Evolutionary conservation across 2,329 filamentous ascomycete genomes (phyloP).

Genomic region (Polychaeton citri): DNA sequence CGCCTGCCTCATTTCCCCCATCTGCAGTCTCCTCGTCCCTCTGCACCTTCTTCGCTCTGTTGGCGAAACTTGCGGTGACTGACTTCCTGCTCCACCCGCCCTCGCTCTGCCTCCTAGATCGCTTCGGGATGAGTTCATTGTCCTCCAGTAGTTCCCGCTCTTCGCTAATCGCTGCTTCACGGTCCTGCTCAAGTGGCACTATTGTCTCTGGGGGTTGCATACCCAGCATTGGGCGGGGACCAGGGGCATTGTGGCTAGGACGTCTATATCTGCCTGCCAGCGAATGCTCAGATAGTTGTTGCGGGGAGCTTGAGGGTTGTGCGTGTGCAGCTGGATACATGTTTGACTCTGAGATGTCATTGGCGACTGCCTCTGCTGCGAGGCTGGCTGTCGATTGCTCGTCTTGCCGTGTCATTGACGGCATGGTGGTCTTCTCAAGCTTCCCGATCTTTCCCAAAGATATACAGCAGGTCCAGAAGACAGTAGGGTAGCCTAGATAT

Average conservation of each 20-base stretch:
- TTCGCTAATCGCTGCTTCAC: constrained; percentile 40
- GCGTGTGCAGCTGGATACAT: not conserved
- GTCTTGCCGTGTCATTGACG: constrained; percentile 3
- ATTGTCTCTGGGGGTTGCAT: constrained; percentile 36
- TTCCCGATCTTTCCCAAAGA: constrained; percentile 7
- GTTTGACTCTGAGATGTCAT: not conserved
- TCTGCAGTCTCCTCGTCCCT: constrained; percentile 12
- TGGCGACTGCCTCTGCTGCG: constrained; percentile 1
- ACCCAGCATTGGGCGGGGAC: constrained; percentile 56
- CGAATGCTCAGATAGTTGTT: constrained; percentile 24
- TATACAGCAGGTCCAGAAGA: too few species aligned
- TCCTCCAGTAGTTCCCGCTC: constrained; percentile 46
- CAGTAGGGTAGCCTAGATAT: too few species aligned
- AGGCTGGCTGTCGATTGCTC: constrained; percentile 7
- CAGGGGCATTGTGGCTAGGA: constrained; percentile 62
- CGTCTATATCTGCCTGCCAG: constrained; percentile 58
- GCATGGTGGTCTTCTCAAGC: constrained; percentile 9
- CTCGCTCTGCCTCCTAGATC: constrained; percentile 7
- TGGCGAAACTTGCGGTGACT: constrained; percentile 6
- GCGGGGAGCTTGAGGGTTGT: not conserved
- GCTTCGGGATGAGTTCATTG: constrained; percentile 41
- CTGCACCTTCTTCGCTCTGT: constrained; percentile 18
- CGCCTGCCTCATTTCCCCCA: constrained; percentile 17
- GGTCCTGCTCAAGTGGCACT: constrained; percentile 33
- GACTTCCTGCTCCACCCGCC: constrained; percentile 9